Conservation (phyloP, 495 filamentous ascomycete genomes). For the Chaetomium cochliodes region DNA sequence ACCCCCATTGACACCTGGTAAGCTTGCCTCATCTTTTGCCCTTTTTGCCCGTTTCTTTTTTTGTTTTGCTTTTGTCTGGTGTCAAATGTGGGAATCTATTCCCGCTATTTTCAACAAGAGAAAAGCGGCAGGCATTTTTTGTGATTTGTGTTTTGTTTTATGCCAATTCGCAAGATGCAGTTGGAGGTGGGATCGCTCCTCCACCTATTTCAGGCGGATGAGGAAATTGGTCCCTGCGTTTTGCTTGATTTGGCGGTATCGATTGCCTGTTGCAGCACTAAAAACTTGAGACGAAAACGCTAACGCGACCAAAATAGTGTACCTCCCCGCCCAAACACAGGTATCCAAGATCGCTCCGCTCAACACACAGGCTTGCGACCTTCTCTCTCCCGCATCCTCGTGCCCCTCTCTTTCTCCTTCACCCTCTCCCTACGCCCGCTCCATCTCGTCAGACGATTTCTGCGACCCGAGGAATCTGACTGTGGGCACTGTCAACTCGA, state of each 20-base stretch:
- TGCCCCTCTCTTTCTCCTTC: constrained; percentile 85
- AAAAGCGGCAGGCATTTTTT: not conserved
- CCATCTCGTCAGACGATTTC: constrained; percentile 72
- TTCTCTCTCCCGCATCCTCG: constrained; percentile 64
- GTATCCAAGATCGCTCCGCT: constrained; percentile 52
- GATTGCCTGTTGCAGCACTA: not conserved
- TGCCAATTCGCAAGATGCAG: not conserved
- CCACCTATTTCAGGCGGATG: not conserved
- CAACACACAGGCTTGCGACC: constrained; percentile 64
- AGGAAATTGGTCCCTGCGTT: not conserved
- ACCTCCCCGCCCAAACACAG: constrained; percentile 64
- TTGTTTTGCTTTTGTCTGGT: not conserved
- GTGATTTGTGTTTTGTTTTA: not conserved
- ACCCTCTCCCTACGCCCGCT: constrained; percentile 75
- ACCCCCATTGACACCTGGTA: constrained; percentile 93
- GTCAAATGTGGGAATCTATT: not conserved
- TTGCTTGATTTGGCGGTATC: not conserved
- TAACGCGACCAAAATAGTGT: constrained; percentile 60
- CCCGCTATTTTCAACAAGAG: not conserved
- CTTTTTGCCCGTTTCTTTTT: constrained; percentile 21
- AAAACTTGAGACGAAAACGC: constrained; percentile 17
- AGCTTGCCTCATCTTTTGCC: constrained; percentile 39
- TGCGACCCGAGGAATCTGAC: constrained; percentile 93
- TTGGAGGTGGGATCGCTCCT: not conserved
- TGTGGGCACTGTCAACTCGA: constrained; percentile 62